These are phyloP conservation scores for Toxicodendron radicans DNA, from an alignment of 345 rosid genomes.

Conservation along the genomic window DNA sequence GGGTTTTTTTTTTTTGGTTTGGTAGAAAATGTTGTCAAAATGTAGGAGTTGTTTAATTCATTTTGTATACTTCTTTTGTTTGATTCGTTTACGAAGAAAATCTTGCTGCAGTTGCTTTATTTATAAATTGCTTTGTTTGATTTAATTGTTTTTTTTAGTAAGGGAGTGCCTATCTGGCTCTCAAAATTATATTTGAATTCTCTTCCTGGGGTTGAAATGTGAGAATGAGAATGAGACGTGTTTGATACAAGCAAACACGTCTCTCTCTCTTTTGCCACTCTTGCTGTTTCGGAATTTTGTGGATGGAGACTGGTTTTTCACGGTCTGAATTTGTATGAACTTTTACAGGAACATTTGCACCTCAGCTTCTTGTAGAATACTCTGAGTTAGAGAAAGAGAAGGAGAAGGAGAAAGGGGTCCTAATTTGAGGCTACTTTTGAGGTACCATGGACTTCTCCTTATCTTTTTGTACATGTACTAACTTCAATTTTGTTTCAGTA, in stretches of 20 bases:
- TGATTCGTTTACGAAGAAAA: no score
- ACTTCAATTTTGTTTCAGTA: background rate
- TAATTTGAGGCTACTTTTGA: background rate
- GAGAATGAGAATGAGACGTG: background rate
- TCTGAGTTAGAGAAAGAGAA: background rate
- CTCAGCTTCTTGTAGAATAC: background rate
- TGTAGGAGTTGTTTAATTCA: conserved; percentile 1
- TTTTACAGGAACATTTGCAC: background rate
- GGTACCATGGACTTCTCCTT: background rate
- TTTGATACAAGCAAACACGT: background rate
- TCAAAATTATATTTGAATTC: background rate
- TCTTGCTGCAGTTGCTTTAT: no score
- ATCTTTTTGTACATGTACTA: background rate
- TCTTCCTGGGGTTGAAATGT: background rate
- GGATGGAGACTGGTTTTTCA: background rate
- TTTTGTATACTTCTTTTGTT: background rate
- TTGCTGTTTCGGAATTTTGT: background rate
- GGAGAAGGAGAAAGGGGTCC: background rate
- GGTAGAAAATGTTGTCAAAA: background rate
- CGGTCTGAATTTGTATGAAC: background rate
- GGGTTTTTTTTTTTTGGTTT: background rate
- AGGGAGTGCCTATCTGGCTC: background rate
- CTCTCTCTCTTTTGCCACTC: background rate
- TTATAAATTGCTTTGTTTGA: background rate
- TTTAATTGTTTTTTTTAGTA: background rate